Percentiles rank a stretch among this genome's conserved stretches.
phyloP scores from a whole-genome alignment of 2,329 filamentous ascomycete species.

The Exophiala sideris region DNA sequence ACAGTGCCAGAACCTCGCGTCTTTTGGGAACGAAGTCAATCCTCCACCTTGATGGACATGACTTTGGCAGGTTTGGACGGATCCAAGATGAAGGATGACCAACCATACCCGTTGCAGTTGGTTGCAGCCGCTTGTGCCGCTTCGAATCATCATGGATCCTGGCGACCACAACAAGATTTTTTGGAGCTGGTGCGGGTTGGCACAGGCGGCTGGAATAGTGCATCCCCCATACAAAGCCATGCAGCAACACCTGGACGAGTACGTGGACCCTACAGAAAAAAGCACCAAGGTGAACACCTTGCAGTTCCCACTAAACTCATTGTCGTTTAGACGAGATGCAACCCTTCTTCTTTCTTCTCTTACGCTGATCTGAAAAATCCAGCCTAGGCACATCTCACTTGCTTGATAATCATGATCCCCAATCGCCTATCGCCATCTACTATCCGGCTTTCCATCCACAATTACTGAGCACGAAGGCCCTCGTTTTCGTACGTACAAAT shows the following conservation, averaged over 20 bases:
- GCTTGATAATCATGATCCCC: background rate
- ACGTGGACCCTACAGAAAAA: background rate
- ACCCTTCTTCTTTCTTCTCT: background rate
- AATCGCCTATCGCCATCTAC: conserved; percentile 1
- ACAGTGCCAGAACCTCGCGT: background rate
- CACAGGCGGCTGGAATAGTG: too few relatives aligned
- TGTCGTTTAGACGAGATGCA: background rate
- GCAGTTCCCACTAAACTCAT: background rate
- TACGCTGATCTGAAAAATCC: too few relatives aligned
- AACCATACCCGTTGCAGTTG: too few relatives aligned
- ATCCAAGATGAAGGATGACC: too few relatives aligned
- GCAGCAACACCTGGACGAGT: too few relatives aligned
- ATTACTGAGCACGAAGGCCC: background rate
- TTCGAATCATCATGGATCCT: too few relatives aligned
- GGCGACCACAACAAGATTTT: too few relatives aligned
- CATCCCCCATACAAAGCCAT: too few relatives aligned
- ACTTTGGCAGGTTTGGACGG: background rate
- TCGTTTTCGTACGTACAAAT: background rate
- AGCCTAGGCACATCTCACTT: background rate
- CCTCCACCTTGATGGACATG: background rate
- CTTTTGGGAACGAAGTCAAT: background rate
- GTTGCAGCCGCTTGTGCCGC: too few relatives aligned
- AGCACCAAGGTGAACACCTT: background rate
- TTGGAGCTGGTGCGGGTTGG: too few relatives aligned
- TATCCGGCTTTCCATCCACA: background rate